These are phyloP conservation scores for Physcomitrium patens DNA, from an alignment of 225 moss, liverwort and hornwort genomes.

Conservation along the genomic window DNA sequence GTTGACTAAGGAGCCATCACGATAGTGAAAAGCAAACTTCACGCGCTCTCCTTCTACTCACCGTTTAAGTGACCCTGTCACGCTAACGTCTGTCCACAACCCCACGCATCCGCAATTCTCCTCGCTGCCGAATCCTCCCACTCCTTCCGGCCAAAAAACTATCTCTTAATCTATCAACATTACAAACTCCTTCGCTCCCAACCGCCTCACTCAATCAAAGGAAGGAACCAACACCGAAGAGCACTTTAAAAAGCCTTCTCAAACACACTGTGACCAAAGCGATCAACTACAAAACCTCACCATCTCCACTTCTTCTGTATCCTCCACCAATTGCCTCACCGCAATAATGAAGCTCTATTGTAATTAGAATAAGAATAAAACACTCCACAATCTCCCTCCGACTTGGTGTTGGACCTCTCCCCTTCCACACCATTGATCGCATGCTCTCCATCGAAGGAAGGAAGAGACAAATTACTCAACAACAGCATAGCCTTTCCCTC, in stretches of 20 bases:
- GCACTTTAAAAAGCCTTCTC: neutral
- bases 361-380: too few species aligned
- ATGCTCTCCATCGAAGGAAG: too few species aligned
- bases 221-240: too few species aligned
- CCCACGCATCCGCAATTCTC: constrained; percentile 46
- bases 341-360: too few species aligned
- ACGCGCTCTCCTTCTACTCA: constrained; percentile 19
- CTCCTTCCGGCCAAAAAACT: constrained; percentile 19
- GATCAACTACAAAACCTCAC: constrained; percentile 14
- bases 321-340: too few species aligned
- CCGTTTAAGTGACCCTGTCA: constrained; percentile 37
- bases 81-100: constrained; percentile 38
- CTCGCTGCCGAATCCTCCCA: constrained; percentile 15
- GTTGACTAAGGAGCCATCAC: constrained; percentile 23
- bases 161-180: constrained; percentile 15
- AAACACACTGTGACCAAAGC: constrained; percentile 16
- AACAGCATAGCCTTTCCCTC: too few species aligned
- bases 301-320: constrained; percentile 2
- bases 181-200: constrained; percentile 3
- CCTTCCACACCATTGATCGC: too few species aligned
- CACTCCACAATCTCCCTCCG: too few species aligned
- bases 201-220: constrained; percentile 9
- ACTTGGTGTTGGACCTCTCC: too few species aligned
- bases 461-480: too few species aligned
- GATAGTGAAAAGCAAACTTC: neutral